A percentile compares a stretch with the other conserved stretches of the same genome.
These are phyloP conservation scores for Patellifolia procumbens DNA, from an alignment of 179 eudicot species.

Conservation along the genomic window DNA sequence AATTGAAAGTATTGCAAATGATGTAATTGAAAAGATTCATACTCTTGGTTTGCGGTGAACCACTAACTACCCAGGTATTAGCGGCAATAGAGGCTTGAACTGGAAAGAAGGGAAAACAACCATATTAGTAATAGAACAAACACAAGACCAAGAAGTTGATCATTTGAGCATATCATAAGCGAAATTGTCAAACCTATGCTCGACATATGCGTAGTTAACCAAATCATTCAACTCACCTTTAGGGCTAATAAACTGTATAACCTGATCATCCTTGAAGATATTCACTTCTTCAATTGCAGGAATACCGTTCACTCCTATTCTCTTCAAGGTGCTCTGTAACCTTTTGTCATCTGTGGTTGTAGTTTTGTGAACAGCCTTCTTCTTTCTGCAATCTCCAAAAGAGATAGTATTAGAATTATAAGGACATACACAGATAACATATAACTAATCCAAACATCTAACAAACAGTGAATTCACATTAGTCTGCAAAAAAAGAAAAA, in stretches of 20 bases:
- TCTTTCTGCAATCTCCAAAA: conserved; percentile 54
- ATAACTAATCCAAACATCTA: not conserved
- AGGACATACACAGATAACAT: not conserved
- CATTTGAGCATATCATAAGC: not conserved
- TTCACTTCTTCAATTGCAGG: conserved; percentile 94
- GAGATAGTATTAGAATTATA: not conserved
- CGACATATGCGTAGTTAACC: no score
- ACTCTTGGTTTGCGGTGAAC: conserved; percentile 93
- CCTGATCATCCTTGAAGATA: conserved; percentile 87
- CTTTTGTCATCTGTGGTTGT: conserved; percentile 95
- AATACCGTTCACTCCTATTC: conserved; percentile 84
- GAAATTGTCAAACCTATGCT: not conserved
- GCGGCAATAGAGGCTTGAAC: conserved; percentile 95
- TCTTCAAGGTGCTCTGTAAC: conserved; percentile 86
- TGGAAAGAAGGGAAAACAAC: conserved; percentile 30
- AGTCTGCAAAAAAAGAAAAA: not conserved
- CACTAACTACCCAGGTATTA: conserved; percentile 97
- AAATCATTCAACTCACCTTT: conserved; percentile 49
- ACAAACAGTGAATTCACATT: not conserved
- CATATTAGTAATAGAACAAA: not conserved
- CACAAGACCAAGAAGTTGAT: not conserved
- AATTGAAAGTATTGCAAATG: not conserved
- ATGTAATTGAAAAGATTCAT: conserved; percentile 21
- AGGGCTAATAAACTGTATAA: conserved; percentile 77
- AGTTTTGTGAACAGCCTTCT: conserved; percentile 97